Evolutionary conservation across 768 basidiomycete species (phyloP), one percentile per base, ranked within the genome.

Genomic region (Botryobasidium botryosum): DNA sequence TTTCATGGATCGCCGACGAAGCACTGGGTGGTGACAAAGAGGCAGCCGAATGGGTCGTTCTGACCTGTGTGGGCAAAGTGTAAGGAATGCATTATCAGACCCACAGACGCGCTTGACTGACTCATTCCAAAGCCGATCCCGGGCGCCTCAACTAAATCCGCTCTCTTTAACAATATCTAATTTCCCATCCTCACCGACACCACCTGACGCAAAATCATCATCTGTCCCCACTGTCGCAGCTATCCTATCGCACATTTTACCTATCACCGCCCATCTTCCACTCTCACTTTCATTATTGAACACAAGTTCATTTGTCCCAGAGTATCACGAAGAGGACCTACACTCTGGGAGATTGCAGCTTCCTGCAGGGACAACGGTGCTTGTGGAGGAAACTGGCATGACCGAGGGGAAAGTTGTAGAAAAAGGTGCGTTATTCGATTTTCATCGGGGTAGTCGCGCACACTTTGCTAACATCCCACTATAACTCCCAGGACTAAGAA

Each of bases 271-370:
- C 3, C 62, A 61, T 1, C 56, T 84, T 4, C 72, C 75, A 0
- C 67, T 86, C 13, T 75, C 81, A 5, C 62, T 85, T 13, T 64
- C 71, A 24, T 56, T 64, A 5, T 57, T 87, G 39, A 86, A 87
- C 55, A 64, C 61, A 20, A 64, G 58, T 0, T 53, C 59, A 1
- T 85, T 81, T 53, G 60, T 59, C 26, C 84, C 83, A 0, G 75
- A 79, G 54, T 69, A 69, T 52, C 75, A 73, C 38, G 73, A 75
- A 47, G 70, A 83, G 40, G 81, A 85, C 51, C 61, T 88, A 4
- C 74, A 78, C 49, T 72, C 79, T 2, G 84, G 85, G 2, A 69
- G 68, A 50, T 63, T 88, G 23, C 84, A 88, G 54, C 67, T 84
- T 12, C 75, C 84, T 2, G 60, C 61, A 10, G 76, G 77, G 3